Evolutionary conservation across 2,329 filamentous ascomycete genomes (phyloP).

Genomic region (Teratosphaeria destructans): DNA sequence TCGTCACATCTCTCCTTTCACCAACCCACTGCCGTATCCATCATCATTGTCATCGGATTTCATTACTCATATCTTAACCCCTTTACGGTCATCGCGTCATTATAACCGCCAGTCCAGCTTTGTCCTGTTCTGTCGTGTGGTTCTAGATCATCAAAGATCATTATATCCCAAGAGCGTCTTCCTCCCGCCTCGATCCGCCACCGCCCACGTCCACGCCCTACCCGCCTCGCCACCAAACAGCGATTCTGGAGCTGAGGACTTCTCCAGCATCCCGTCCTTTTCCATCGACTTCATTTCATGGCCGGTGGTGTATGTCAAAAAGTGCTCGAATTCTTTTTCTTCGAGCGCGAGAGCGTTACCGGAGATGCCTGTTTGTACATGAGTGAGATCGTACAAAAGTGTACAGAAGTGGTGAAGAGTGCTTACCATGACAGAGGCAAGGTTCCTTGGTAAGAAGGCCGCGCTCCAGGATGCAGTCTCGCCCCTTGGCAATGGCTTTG

Average conservation of each 20-base stretch:
- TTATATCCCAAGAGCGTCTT: conserved; percentile 42
- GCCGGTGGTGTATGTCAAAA: conserved; percentile 47
- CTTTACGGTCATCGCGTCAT: neutral
- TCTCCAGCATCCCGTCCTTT: conserved; percentile 42
- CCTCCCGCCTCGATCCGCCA: conserved; percentile 33
- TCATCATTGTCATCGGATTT: neutral
- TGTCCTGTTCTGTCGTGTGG: neutral
- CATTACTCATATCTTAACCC: neutral
- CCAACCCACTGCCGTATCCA: neutral
- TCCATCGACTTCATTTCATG: conserved; percentile 46
- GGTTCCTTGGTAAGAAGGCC: conserved; percentile 55
- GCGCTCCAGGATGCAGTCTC: conserved; percentile 45
- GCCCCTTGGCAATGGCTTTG: conserved; percentile 40
- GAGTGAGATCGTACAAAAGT: neutral
- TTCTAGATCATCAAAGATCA: conserved; percentile 30
- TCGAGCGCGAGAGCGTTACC: conserved; percentile 52
- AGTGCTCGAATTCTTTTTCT: conserved; percentile 43
- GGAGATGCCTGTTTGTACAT: conserved; percentile 36
- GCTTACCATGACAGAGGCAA: conserved; percentile 48
- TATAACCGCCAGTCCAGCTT: neutral
- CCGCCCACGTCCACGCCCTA: conserved; percentile 36
- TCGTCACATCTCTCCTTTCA: neutral
- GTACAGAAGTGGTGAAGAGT: neutral
- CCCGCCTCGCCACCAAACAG: conserved; percentile 37
- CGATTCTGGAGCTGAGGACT: conserved; percentile 39